phyloP scores from a whole-genome alignment of 805 yeast species.

The Wickerhamomyces queroliae region DNA sequence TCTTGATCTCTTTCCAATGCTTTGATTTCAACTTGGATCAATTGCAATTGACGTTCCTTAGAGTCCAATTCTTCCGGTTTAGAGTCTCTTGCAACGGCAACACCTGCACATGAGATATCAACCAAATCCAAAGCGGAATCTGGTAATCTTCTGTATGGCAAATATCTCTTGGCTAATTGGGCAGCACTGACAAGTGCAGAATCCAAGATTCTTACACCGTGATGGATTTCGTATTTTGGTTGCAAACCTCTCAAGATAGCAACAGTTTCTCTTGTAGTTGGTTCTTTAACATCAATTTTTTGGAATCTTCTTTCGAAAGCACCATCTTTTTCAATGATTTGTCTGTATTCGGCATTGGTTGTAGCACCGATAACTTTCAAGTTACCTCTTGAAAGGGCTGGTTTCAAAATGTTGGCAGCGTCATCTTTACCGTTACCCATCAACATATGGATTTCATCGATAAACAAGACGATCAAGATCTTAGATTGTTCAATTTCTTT shows the following conservation, averaged over 20 bases:
- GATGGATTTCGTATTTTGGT: slow-evolving; percentile 93
- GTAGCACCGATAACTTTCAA: slow-evolving; percentile 99
- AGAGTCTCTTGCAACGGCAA: slow-evolving; percentile 97
- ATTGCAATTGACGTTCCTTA: slow-evolving; percentile 86
- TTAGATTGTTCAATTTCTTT: slow-evolving; percentile 88
- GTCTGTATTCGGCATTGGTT: slow-evolving; percentile 89
- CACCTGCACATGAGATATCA: slow-evolving; percentile 95
- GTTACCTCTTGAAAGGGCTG: slow-evolving; percentile 94
- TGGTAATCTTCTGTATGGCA: slow-evolving; percentile 93
- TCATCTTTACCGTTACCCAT: slow-evolving; percentile 99
- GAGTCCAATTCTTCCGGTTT: slow-evolving; percentile 95
- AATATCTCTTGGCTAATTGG: slow-evolving; percentile 86
- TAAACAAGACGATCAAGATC: slow-evolving; percentile 81
- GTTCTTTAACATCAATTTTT: slow-evolving; percentile 92
- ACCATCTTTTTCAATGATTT: slow-evolving; percentile 91
- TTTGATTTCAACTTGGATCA: slow-evolving; percentile 91
- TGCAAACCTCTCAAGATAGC: slow-evolving; percentile 96
- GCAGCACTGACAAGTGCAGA: slow-evolving; percentile 93
- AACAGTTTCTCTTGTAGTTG: slow-evolving; percentile 86
- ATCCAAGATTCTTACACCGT: slow-evolving; percentile 94
- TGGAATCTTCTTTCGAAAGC: slow-evolving; percentile 99
- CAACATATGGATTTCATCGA: slow-evolving; percentile 98
- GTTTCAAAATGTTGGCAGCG: slow-evolving; percentile 93
- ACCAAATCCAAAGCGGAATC: slow-evolving; percentile 96
- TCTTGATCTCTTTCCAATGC: slow-evolving; percentile 95